A percentile compares a stretch with the other conserved stretches of the same genome.
These are phyloP conservation scores for Boletellus deceptivus DNA, from an alignment of 1,284 basidiomycete species.

Conservation along the genomic window DNA sequence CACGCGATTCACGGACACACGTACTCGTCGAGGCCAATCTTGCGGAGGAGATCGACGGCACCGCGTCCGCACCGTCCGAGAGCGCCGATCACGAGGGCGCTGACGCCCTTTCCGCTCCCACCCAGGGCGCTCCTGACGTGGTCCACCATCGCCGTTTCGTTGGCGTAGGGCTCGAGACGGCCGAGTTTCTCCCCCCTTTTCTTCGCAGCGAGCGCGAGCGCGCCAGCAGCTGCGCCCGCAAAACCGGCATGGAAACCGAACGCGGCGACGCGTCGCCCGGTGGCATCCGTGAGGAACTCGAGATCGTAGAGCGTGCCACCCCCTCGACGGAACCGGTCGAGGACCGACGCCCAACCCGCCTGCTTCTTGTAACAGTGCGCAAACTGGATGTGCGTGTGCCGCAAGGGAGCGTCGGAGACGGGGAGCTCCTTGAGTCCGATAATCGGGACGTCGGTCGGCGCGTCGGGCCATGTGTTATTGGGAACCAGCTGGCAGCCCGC, in stretches of 20 bases:
- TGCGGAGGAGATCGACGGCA: slow-evolving; percentile 92
- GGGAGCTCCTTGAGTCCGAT: slow-evolving; percentile 97
- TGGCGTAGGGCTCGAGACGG: slow-evolving; percentile 73
- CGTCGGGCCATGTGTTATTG: slow-evolving; percentile 88
- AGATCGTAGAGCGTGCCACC: slow-evolving; percentile 93
- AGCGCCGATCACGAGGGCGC: slow-evolving; percentile 94
- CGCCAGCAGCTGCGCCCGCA: slow-evolving; percentile 93
- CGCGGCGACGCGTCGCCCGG: slow-evolving; percentile 91
- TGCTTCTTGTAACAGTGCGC: slow-evolving; percentile 99
- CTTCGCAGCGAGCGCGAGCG: slow-evolving; percentile 78
- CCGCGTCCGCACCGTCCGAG: slow-evolving; percentile 96
- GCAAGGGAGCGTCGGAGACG: slow-evolving; percentile 75
- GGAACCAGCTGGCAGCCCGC: slow-evolving; percentile 88
- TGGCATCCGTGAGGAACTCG: slow-evolving; percentile 90
- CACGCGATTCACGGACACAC: slow-evolving; percentile 27
- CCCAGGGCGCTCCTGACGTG: slow-evolving; percentile 71
- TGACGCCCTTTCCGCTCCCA: slow-evolving; percentile 73
- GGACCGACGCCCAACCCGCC: slow-evolving; percentile 88
- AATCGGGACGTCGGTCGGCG: slow-evolving; percentile 78
- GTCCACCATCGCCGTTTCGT: slow-evolving; percentile 80
- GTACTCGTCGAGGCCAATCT: slow-evolving; percentile 89
- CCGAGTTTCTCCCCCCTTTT: slow-evolving; percentile 64
- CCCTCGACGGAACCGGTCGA: slow-evolving; percentile 86
- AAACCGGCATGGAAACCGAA: slow-evolving; percentile 99
- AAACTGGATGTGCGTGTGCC: slow-evolving; percentile 97